phyloP scores from a whole-genome alignment of 192 early-diverging fungal species.

The Dissophora ornata region DNA sequence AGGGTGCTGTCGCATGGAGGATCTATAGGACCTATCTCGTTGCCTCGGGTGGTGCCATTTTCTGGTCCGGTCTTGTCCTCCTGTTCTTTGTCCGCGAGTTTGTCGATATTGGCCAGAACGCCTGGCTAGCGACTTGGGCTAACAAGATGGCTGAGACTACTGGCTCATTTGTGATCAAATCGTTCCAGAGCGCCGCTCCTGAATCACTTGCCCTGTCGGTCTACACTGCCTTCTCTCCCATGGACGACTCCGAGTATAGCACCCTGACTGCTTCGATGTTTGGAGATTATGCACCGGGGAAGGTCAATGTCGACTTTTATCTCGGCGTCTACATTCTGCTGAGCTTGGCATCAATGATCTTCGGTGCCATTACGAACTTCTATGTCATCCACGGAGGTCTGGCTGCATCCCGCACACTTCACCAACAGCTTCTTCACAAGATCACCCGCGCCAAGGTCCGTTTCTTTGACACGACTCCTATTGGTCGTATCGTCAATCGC shows the following conservation, averaged over 20 bases:
- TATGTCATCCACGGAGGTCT: conserved; percentile 60
- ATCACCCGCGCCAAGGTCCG: conserved; percentile 78
- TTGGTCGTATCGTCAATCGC: conserved; percentile 83
- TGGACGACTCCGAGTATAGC: background rate
- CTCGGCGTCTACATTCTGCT: conserved; percentile 70
- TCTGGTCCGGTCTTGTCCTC: conserved; percentile 66
- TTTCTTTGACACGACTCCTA: conserved; percentile 91
- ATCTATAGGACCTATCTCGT: conserved; percentile 86
- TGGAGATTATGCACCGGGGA: conserved; percentile 4
- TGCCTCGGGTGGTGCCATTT: conserved; percentile 71
- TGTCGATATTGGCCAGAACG: conserved; percentile 64
- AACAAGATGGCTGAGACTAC: conserved; percentile 14
- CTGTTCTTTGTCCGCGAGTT: conserved; percentile 58
- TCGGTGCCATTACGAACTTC: conserved; percentile 48
- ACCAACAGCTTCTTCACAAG: conserved; percentile 62
- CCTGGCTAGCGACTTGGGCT: conserved; percentile 68
- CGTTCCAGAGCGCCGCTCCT: conserved; percentile 1
- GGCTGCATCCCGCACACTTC: conserved; percentile 66
- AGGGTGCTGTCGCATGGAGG: conserved; percentile 78
- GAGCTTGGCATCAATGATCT: conserved; percentile 51
- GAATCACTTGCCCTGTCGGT: conserved; percentile 7
- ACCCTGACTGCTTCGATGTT: conserved; percentile 6
- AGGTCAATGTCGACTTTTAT: conserved; percentile 66
- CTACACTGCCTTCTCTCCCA: conserved; percentile 10
- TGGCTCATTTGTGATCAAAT: conserved; percentile 18